These are phyloP conservation scores for Pleurotus eryngii DNA, from an alignment of 768 basidiomycete genomes.

Conservation along the genomic window DNA sequence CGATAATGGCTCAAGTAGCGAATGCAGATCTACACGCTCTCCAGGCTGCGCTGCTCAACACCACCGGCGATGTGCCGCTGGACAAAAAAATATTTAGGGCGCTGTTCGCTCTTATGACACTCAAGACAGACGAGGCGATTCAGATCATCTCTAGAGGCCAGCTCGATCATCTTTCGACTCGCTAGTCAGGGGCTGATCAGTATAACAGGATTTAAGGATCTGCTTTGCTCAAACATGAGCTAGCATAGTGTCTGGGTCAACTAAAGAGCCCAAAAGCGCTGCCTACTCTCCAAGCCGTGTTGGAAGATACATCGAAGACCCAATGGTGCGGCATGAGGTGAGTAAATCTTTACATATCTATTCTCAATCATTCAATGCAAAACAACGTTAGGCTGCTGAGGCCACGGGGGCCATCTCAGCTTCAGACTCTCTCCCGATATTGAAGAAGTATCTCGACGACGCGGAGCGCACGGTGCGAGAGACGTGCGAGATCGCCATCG, in stretches of 20 bases:
- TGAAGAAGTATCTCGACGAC: constrained; percentile 72
- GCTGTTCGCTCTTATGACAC: constrained; percentile 70
- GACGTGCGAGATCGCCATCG: constrained; percentile 96
- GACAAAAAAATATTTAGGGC: constrained; percentile 89
- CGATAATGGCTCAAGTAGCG: constrained; percentile 29
- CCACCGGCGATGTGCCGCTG: constrained; percentile 64
- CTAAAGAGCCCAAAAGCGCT: constrained; percentile 73
- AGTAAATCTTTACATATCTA: constrained; percentile 13
- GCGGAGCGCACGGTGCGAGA: constrained; percentile 76
- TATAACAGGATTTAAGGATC: constrained; percentile 75
- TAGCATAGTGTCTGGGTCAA: constrained; percentile 96
- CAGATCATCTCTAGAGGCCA: constrained; percentile 82
- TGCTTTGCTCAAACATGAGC: constrained; percentile 91
- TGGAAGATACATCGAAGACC: constrained; percentile 71
- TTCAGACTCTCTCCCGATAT: constrained; percentile 57
- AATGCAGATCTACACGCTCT: constrained; percentile 61
- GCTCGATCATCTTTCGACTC: background rate
- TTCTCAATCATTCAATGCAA: constrained; percentile 11
- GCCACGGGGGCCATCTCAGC: constrained; percentile 94
- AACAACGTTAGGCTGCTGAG: constrained; percentile 78
- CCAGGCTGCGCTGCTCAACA: constrained; percentile 77
- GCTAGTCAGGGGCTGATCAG: constrained; percentile 4
- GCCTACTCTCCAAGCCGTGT: constrained; percentile 72
- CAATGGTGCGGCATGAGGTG: constrained; percentile 98
- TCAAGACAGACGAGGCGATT: constrained; percentile 77